Percentiles rank a stretch among this genome's conserved stretches.
These are phyloP conservation scores for Cadophora luteo-olivacea DNA, from an alignment of 2,329 filamentous ascomycete species.

Conservation along the genomic window DNA sequence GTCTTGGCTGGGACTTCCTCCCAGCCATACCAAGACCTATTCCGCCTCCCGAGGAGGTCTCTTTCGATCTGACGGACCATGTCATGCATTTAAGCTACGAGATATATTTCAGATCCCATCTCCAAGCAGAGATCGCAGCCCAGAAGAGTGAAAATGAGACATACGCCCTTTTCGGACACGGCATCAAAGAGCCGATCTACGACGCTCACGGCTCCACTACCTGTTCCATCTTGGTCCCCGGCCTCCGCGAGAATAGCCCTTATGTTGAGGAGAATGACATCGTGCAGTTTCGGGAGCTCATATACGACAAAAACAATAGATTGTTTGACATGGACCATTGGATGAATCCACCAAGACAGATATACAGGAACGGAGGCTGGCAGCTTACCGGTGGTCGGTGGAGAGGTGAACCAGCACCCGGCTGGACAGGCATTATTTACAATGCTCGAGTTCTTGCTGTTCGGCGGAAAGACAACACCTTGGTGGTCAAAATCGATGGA, in stretches of 20 bases:
- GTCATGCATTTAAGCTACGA: constrained; percentile 18
- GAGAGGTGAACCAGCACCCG: constrained; percentile 22
- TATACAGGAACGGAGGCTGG: neutral
- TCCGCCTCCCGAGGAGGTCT: neutral
- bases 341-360: constrained; percentile 7
- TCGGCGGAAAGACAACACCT: constrained; percentile 22
- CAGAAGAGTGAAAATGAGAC: constrained; percentile 29
- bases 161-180: constrained; percentile 29
- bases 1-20: constrained; percentile 24
- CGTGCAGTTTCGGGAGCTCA: constrained; percentile 30
- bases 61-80: neutral
- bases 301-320: constrained; percentile 21
- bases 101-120: constrained; percentile 21
- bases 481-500: constrained; percentile 21
- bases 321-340: constrained; percentile 24
- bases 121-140: constrained; percentile 25
- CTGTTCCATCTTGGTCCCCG: constrained; percentile 27
- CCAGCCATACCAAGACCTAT: constrained; percentile 21
- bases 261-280: constrained; percentile 35
- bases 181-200: neutral
- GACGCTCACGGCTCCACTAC: neutral
- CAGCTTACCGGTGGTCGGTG: neutral
- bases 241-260: constrained; percentile 34
- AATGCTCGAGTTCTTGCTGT: constrained; percentile 28
- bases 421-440: constrained; percentile 30